Evolutionary conservation across 2,329 filamentous ascomycete genomes (phyloP), one percentile per base, ranked within the genome.

Genomic region (Blastomyces gilchristii): DNA sequence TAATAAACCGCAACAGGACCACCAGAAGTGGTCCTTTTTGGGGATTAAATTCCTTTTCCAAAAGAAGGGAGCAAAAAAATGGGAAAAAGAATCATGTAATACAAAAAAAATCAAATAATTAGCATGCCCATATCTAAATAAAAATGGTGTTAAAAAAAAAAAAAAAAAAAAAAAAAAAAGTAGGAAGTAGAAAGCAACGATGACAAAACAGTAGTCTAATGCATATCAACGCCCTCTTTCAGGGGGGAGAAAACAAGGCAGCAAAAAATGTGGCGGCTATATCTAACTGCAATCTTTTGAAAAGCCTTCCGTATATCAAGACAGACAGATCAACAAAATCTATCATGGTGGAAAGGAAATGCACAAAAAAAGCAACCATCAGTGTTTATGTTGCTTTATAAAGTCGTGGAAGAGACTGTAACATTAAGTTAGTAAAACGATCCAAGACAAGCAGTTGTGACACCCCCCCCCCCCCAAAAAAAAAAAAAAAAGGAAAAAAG

Each of bases 361-460:
- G 11, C 28, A 18, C 22, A 22, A 56, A 12, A 37, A 16, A 7
- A 37, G 52, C 53, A 43, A 52, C 53, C 12, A 61, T 53, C 16
- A 25, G 39, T 41, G 50, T 57, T 61, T 65, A 66, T 41, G 53
- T 49, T 16, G 56, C 28, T 45, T 37, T 59, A 47, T 62, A 62
- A 47, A 74, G 63, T 58, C 67, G 69, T 37, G 68, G 63, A 37
- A 64, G 61, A 49, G 61, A 52, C 62, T 63, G 22, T 63, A n/a
- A 6, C 9, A 18, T 8, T 7, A 18, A 8, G 56, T 58, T 45
- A 58, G 25, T 14, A 58, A 31, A 45, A 28, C 3, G 14, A 9
- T 47, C 31, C 37, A 53, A 58, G 22, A 62, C 58, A 65, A 56
- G 11, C 3, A n/a, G 43, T 45, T 45, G n/a, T 6, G 43, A 12